phyloP scores from a whole-genome alignment of 163 green algal genomes.

The Chlorella variabilis region DNA sequence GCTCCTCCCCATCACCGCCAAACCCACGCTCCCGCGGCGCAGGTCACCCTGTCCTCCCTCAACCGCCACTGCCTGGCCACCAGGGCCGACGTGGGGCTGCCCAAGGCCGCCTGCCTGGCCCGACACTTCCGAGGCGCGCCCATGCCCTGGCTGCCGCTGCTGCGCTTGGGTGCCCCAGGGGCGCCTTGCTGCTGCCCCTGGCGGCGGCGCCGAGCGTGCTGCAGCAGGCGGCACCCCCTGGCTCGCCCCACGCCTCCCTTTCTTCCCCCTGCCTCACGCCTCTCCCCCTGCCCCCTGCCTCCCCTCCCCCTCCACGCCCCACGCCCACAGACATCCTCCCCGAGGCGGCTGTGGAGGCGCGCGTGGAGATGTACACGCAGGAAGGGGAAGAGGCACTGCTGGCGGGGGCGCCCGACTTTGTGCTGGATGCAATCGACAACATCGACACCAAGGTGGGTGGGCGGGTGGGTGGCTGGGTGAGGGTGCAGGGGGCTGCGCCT shows the following conservation, averaged over 20 bases:
- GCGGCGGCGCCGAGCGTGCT: too few species aligned
- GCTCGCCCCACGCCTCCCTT: neutral
- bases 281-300: neutral
- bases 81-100: constrained; percentile 88
- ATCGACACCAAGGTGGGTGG: constrained; percentile 93
- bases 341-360: constrained; percentile 68
- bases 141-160: neutral
- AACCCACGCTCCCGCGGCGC: too few species aligned
- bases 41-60: constrained; percentile 94
- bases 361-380: constrained; percentile 86
- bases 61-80: constrained; percentile 97
- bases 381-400: constrained; percentile 81
- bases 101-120: constrained; percentile 81
- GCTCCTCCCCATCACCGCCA: neutral
- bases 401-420: constrained; percentile 81
- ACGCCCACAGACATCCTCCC: constrained; percentile 30
- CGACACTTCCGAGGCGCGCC: constrained; percentile 70
- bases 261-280: neutral
- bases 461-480: too few species aligned
- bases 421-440: constrained; percentile 99
- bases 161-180: too few species aligned
- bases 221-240: too few species aligned
- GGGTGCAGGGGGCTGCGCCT: too few species aligned
- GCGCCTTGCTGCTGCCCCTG: neutral
- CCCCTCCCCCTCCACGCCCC: neutral